Base-by-base conservation (phyloP, 495 filamentous ascomycete species). In the Penicillium herquei region DNA sequence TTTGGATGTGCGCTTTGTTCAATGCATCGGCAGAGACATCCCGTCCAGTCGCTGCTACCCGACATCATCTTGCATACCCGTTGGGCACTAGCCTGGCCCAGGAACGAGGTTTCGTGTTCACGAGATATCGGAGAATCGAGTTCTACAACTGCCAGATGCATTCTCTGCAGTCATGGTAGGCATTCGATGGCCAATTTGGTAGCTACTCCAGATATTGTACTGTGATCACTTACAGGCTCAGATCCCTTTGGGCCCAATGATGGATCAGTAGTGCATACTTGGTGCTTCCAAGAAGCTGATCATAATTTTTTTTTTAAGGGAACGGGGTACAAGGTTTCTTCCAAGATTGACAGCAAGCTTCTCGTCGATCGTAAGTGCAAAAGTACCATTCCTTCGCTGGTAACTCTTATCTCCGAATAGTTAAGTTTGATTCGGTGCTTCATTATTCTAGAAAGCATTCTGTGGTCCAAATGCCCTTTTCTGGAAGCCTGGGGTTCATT, bases 31-130 rank as follows among this genome's bases (percentile, higher is more conserved):
- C 48, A 59, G 39, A 57, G 50, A 41, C 33, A n/a, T 53, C 47
- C 57, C 55, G 57, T 51, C 39, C 50, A 31, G 49, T 16, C 48
- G 18, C 49, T 55, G 49, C 52, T 42, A 40, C 49, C 57, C 55
- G 64, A 61, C 41, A 61, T 67, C 58, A 64, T 59, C 61, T 52
- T 30, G 52, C 61, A 64, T 56, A 48, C 47, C 39, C 48, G 54
- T 64, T 59, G 58, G 64, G 64, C 64, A 64, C 53, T 55, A 57
- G 55, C 48, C 33, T 30, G 31, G 52, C 21, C 21, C 52, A 59
- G 43, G 59, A 49, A 58, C 39, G 35, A 58, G 44, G 39, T 34
- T 54, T 42, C 7, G 33, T 40, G 17, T 18, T 40, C 18, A 40
- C 17, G 8, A 12, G 4, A 6, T 14, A 14, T 17, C 34, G 17